phyloP scores from a whole-genome alignment of 257 asterid genomes.

The Osmanthus fragrans region DNA sequence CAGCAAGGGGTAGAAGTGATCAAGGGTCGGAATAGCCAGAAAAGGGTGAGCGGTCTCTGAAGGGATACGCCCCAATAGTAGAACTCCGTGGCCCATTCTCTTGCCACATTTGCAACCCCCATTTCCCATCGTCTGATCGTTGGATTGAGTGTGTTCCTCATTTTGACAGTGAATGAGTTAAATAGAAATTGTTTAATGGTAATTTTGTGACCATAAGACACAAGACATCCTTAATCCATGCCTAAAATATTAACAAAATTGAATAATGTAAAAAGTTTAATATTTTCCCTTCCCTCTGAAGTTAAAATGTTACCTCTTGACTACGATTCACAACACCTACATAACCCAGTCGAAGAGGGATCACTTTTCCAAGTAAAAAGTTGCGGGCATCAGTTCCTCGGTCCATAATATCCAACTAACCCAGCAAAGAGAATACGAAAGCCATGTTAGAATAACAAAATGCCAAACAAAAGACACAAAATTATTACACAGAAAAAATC shows the following conservation, averaged over 20 bases:
- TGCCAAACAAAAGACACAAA: constrained; percentile 12
- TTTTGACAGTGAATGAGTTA: too few relatives aligned
- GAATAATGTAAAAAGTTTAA: neutral
- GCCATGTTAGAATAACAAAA: neutral
- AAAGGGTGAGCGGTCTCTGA: too few relatives aligned
- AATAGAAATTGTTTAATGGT: too few relatives aligned
- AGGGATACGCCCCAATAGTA: too few relatives aligned
- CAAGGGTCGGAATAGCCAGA: too few relatives aligned
- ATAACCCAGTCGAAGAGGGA: constrained; percentile 96
- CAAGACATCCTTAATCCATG: neutral
- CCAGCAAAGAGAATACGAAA: constrained; percentile 27
- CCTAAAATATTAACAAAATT: neutral
- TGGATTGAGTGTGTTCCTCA: too few relatives aligned
- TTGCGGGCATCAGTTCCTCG: constrained; percentile 96
- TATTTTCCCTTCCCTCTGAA: neutral
- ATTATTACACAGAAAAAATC: neutral
- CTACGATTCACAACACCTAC: constrained; percentile 97
- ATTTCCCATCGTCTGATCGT: too few relatives aligned
- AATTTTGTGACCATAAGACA: too few relatives aligned
- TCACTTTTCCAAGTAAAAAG: constrained; percentile 89
- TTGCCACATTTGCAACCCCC: too few relatives aligned
- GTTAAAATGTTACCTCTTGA: constrained; percentile 72
- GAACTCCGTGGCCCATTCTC: too few relatives aligned
- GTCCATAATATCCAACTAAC: constrained; percentile 98
- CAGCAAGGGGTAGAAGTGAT: too few relatives aligned